A percentile compares a stretch with the other conserved stretches of the same genome.
These are phyloP conservation scores for Lactifluus hygrophoroides DNA, from an alignment of 768 basidiomycete genomes.

Conservation along the genomic window DNA sequence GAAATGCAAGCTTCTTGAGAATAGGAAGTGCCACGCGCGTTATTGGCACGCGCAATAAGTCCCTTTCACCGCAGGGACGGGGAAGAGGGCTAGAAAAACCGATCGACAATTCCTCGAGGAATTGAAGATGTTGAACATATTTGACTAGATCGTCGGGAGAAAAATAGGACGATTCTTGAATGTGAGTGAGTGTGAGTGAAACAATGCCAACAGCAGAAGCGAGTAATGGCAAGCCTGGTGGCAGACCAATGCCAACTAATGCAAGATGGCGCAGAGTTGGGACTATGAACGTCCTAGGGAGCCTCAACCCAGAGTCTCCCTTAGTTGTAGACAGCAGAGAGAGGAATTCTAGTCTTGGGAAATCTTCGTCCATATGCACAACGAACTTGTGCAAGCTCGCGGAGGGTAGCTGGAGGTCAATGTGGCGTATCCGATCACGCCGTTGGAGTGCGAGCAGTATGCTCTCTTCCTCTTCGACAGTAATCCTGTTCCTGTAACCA, in stretches of 20 bases:
- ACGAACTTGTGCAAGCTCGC: not conserved
- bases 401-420: not conserved
- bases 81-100: not conserved
- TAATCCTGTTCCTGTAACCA: not conserved
- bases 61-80: not conserved
- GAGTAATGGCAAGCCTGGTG: not conserved
- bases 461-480: not conserved
- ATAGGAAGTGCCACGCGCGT: not conserved
- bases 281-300: not conserved
- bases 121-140: not conserved
- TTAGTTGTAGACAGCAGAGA: not conserved
- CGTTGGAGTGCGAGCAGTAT: not conserved
- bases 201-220: not conserved
- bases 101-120: slow-evolving; percentile 3
- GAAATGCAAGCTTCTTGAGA: not conserved
- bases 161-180: not conserved
- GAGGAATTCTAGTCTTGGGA: not conserved
- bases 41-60: not conserved
- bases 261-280: not conserved
- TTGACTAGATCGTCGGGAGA: not conserved
- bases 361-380: not conserved
- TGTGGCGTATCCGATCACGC: not conserved
- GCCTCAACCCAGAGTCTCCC: not conserved
- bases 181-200: not conserved
- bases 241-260: not conserved